These are phyloP conservation scores for Phanerochaete sordida DNA, from an alignment of 768 basidiomycete species.

Conservation along the genomic window DNA sequence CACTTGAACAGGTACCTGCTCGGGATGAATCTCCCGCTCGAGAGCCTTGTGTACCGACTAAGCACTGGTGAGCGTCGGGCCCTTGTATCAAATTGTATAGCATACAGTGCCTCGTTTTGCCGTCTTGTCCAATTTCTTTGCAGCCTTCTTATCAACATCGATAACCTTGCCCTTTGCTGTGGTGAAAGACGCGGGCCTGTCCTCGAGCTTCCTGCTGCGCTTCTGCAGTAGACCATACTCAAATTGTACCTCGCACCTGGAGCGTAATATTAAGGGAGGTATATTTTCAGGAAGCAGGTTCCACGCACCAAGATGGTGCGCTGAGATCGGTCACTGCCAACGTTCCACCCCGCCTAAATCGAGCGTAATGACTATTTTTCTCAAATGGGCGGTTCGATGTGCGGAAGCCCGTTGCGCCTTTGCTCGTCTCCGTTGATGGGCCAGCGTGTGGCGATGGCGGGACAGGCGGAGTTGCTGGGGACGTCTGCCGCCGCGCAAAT, in stretches of 20 bases:
- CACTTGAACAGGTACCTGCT: slow-evolving; percentile 49
- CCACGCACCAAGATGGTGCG: slow-evolving; percentile 61
- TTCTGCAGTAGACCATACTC: slow-evolving; percentile 70
- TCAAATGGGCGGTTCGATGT: neutral
- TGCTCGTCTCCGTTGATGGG: neutral
- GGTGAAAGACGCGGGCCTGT: slow-evolving; percentile 53
- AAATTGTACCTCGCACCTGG: slow-evolving; percentile 78
- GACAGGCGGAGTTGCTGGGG: neutral
- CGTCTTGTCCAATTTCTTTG: slow-evolving; percentile 49
- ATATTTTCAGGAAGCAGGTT: too few relatives aligned
- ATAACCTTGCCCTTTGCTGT: slow-evolving; percentile 61
- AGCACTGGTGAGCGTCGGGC: neutral
- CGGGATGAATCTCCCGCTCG: slow-evolving; percentile 66
- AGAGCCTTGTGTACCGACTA: slow-evolving; percentile 75
- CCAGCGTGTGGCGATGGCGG: neutral
- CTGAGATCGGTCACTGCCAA: slow-evolving; percentile 65
- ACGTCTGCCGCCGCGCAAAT: neutral
- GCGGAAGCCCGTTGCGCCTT: neutral
- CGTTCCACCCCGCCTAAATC: slow-evolving; percentile 38
- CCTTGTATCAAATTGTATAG: neutral
- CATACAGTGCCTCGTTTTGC: slow-evolving; percentile 55
- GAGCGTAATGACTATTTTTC: slow-evolving; percentile 34
- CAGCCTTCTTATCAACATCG: slow-evolving; percentile 45
- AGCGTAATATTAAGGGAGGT: neutral
- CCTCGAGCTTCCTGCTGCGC: slow-evolving; percentile 43